Evolutionary conservation across 805 yeast genomes (phyloP).

Genomic region (Zygoascus tannicola): DNA sequence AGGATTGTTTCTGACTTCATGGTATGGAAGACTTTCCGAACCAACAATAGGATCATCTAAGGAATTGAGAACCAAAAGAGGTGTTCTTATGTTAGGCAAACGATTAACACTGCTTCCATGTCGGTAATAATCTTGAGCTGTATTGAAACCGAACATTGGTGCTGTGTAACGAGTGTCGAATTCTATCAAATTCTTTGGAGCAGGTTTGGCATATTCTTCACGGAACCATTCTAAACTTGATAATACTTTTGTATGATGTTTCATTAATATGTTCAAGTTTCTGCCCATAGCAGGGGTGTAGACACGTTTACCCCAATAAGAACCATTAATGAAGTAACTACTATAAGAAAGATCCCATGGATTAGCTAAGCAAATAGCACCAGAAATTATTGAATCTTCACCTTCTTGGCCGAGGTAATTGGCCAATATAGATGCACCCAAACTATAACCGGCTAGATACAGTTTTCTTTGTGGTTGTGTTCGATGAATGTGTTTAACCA

Average conservation of each 20-base stretch:
- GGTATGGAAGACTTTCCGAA: slow-evolving; percentile 40
- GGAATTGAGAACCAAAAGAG: slow-evolving; percentile 54
- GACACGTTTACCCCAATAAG: slow-evolving; percentile 35
- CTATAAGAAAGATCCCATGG: slow-evolving; percentile 68
- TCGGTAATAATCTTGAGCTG: slow-evolving; percentile 57
- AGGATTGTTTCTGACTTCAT: slow-evolving; percentile 48
- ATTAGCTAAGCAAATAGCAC: slow-evolving; percentile 52
- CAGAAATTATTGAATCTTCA: slow-evolving; percentile 33
- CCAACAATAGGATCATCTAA: slow-evolving; percentile 71
- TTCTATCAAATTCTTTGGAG: slow-evolving; percentile 32
- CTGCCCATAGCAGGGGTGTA: slow-evolving; percentile 46
- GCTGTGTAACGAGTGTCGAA: slow-evolving; percentile 64
- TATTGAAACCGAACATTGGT: slow-evolving; percentile 53
- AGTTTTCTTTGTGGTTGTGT: slow-evolving; percentile 57
- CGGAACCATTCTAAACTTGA: slow-evolving; percentile 23
- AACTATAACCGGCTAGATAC: slow-evolving; percentile 67
- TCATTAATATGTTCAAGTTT: slow-evolving; percentile 37
- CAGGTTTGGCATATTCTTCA: slow-evolving; percentile 21
- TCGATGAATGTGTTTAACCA: slow-evolving; percentile 40
- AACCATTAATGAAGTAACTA: slow-evolving; percentile 33
- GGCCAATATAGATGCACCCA: slow-evolving; percentile 64
- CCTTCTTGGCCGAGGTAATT: slow-evolving; percentile 66
- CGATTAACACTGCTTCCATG: slow-evolving; percentile 49
- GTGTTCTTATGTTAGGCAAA: slow-evolving; percentile 46
- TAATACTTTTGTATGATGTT: slow-evolving; percentile 34